phyloP scores from a whole-genome alignment of 345 rosid genomes.

The Corchorus olitorius region DNA sequence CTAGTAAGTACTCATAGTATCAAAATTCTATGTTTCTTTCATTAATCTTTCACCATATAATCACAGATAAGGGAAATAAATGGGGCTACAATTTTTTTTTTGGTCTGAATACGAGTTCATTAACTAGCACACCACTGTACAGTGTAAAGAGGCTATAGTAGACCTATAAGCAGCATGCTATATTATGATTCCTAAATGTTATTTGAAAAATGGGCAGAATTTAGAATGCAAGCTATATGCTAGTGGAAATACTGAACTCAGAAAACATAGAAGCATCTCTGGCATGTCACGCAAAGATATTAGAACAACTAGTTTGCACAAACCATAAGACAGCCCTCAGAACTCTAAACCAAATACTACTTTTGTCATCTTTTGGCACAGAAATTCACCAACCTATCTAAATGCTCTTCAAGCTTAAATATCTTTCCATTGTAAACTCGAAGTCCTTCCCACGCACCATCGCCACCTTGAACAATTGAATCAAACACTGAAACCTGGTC shows the following conservation, averaged over 20 bases:
- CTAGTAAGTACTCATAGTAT: background rate
- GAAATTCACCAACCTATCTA: slow-evolving; percentile 57
- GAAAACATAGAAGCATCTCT: background rate
- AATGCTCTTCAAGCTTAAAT: slow-evolving; percentile 88
- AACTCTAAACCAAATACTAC: background rate
- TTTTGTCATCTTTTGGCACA: background rate
- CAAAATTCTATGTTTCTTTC: background rate
- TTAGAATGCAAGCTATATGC: background rate
- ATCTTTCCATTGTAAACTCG: slow-evolving; percentile 67
- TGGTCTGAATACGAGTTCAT: background rate
- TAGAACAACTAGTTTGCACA: background rate
- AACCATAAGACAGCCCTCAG: background rate
- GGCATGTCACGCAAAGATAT: background rate
- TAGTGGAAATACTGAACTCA: background rate
- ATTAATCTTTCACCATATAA: slow-evolving; percentile 7
- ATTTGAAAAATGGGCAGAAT: background rate
- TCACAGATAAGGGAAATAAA: background rate
- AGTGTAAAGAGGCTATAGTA: background rate
- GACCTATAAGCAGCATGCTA: background rate
- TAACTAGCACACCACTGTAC: slow-evolving; percentile 1
- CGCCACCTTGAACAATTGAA: slow-evolving; percentile 94
- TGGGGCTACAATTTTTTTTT: background rate
- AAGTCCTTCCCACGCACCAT: slow-evolving; percentile 96
- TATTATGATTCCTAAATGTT: background rate
- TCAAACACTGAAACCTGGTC: slow-evolving; percentile 86